A percentile compares a stretch with the other conserved stretches of the same genome.
Evolutionary conservation across 129 eudicot genomes (phyloP).

Genomic region (Chrysanthemum seticuspe): DNA sequence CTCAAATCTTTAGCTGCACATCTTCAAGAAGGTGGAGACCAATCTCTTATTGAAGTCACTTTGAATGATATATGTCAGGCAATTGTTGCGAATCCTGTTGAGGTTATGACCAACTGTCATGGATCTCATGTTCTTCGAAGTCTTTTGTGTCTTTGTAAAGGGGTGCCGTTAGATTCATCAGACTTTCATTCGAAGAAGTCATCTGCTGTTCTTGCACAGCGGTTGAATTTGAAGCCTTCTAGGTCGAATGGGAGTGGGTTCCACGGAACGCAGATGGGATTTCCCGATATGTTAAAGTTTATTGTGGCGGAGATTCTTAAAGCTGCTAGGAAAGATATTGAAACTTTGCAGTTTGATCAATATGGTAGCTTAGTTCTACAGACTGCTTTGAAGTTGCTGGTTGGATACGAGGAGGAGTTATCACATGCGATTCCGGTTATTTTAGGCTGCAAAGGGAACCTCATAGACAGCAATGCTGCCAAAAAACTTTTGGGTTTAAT

Average conservation of each 20-base stretch:
- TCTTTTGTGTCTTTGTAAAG: slow-evolving; percentile 87
- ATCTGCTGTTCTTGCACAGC: slow-evolving; percentile 59
- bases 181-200: slow-evolving; percentile 78
- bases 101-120: slow-evolving; percentile 75
- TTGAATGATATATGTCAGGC: slow-evolving; percentile 64
- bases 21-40: slow-evolving; percentile 57
- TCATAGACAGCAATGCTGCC: slow-evolving; percentile 35
- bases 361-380: slow-evolving; percentile 89
- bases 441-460: slow-evolving; percentile 63
- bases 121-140: slow-evolving; percentile 97
- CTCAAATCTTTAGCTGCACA: slow-evolving; percentile 74
- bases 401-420: slow-evolving; percentile 65
- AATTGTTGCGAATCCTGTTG: slow-evolving; percentile 70
- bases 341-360: slow-evolving; percentile 66
- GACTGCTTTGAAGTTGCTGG: slow-evolving; percentile 82
- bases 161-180: slow-evolving; percentile 67
- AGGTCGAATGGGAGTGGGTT: slow-evolving; percentile 32
- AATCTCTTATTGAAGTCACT: slow-evolving; percentile 59
- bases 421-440: slow-evolving; percentile 58
- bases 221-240: slow-evolving; percentile 55
- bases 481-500: slow-evolving; percentile 51
- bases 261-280: slow-evolving; percentile 42
- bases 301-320: slow-evolving; percentile 75
- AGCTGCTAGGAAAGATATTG: slow-evolving; percentile 50
- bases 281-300: slow-evolving; percentile 68